A percentile compares a stretch with the other conserved stretches of the same genome.
Conservation (phyloP, 768 basidiomycete species). For the Lactifluus pinguis region DNA sequence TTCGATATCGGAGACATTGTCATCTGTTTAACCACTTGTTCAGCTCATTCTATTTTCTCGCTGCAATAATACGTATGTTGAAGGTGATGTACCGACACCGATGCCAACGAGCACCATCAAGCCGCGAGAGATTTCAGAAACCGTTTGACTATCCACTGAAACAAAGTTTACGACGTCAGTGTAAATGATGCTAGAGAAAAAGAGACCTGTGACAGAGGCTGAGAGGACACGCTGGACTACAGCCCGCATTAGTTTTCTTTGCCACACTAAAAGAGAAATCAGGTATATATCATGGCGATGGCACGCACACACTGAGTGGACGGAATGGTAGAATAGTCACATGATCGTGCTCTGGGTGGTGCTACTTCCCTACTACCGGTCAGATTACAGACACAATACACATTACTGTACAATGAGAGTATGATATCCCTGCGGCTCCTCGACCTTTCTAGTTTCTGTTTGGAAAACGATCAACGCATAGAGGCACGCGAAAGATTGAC, state of each 20-base stretch:
- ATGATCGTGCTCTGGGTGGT: too few species aligned
- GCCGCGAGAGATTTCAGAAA: conserved; percentile 78
- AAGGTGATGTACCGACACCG: conserved; percentile 48
- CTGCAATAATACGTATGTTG: background rate
- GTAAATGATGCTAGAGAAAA: background rate
- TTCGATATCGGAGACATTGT: conserved; percentile 65
- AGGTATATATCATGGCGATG: too few species aligned
- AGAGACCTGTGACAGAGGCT: conserved; percentile 75
- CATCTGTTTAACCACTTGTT: conserved; percentile 47
- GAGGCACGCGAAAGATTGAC: too few species aligned
- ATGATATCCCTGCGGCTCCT: too few species aligned
- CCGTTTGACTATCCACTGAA: conserved; percentile 67
- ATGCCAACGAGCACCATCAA: conserved; percentile 90
- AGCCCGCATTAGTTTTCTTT: conserved; percentile 49
- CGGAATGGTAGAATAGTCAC: too few species aligned
- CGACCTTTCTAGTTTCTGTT: too few species aligned
- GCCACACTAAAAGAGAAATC: background rate
- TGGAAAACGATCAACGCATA: too few species aligned
- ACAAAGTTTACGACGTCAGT: background rate
- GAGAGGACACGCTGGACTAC: conserved; percentile 76
- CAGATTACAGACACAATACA: too few species aligned
- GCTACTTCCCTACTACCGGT: too few species aligned
- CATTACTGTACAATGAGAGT: too few species aligned
- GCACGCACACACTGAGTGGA: too few species aligned
- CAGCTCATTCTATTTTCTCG: conserved; percentile 12